Evolutionary conservation across 2,329 filamentous ascomycete genomes (phyloP), one percentile per base, ranked within the genome.

Genomic region (Fusarium stilboides): DNA sequence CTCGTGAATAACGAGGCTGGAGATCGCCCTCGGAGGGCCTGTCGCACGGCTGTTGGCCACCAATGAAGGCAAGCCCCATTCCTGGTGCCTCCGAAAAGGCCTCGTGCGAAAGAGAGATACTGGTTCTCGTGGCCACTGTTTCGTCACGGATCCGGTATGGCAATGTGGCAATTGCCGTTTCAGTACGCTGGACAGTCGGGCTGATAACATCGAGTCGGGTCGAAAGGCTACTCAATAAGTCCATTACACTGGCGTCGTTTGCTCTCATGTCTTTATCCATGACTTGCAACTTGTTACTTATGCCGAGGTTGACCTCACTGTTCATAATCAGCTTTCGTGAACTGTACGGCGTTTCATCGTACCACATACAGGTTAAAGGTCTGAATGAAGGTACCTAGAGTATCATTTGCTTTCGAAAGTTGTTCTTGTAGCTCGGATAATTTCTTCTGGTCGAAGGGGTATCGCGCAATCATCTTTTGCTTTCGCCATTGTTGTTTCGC

Each of bases 371-470:
- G 46, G 2, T 42, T 22, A 1, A 62, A 33, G 1, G 13, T 24
- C 5, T 62, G 59, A 0, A 60, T 14, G 1, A 60, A 46, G 3
- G 1, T 37, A 0, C 13, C 14, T 2, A 60, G 8, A 5, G 24
- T 24, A 10, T 9, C 1, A 1, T 58, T 60, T 1, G 55, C 56
- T 4, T 8, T 31, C 0, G 20, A 26, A 5, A 60, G 55, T 6
- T 62, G 28, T 0, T 37, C 56, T 33, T 62, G 55, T 2, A 60
- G 22, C 26, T 54, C 46, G 1, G 8, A 0, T 19, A 60, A 37
- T 14, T 19, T 43, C 7, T 54, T 60, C 22, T 45, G 40, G 13
- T 62, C 42, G 0, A 62, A 62, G 0, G 59, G 59, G 20, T 62
- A 62, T 1, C 28, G 3, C 2, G 15, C 31, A 15, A 20, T 5